Evolutionary conservation across 352 stramenopile genomes (phyloP), one percentile per base, ranked within the genome.

Genomic region (Phytophthora tubulina): DNA sequence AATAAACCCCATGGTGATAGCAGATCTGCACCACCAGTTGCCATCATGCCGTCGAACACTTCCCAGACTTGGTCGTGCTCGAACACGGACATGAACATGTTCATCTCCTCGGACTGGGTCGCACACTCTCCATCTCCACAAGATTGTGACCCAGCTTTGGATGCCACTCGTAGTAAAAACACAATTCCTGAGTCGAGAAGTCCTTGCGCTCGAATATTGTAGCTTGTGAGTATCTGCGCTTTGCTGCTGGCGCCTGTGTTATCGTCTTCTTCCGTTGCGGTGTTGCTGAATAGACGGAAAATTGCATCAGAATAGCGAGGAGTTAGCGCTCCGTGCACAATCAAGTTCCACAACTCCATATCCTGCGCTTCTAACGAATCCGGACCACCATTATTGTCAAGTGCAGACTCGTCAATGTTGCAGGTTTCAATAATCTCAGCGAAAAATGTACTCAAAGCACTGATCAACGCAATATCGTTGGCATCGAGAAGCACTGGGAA

Each of bases 1-100:
- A 96, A 94, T 10, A 96, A 67, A 0, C 91, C 91, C 84, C 81
- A 94, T 2, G 91, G 91, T 6, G 89, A 97, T 44, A 97, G 46
- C 5, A 92, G 64, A 55, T 94, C 82, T 54, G 75, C 73, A 27
- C 90, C 89, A 14, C 86, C 70, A 65, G 42, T 73, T 53, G 54
- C 50, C 41, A 91, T 72, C 68, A 96, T 76, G 36, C 70, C 66
- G 36, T 68, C 76, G 15, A 94, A 64, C 30, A 74, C 72, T 70
- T 75, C 49, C 89, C 89, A 96, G 6, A 91, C 72, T 4, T 62
- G 54, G 1, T 72, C 66, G 8, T 74, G 69, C 35, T 82, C 56
- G 42, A 95, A 90, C 2, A 83, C 66, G 0, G 46, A 65, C 21
- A 84, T 56, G 51, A 92, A 92, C 33, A 67, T 71, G 2, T 78